Base-by-base conservation (phyloP, 768 basidiomycete species). In the Podaxis pistillaris region DNA sequence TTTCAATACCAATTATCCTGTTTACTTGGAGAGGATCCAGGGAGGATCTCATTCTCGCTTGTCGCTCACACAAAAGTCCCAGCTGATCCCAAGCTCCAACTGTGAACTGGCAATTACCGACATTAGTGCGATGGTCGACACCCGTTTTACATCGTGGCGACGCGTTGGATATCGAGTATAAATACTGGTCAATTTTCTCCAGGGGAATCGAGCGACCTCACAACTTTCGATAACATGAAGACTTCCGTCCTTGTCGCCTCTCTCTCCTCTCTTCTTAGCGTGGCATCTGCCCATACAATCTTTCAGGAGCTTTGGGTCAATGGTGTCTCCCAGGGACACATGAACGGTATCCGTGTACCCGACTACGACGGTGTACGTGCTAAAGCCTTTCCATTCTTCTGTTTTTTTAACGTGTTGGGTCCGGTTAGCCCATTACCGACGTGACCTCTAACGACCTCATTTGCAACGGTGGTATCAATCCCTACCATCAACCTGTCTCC, bases 271-370 rank as follows among this genome's bases (percentile, higher is more conserved):
- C 63, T 79, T 54, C 67, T 72, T 28, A 63, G 68, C 49, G 73
- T 76, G 13, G 78, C 69, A 49, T 77, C 74, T 24, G 84, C 78
- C 5, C 84, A 85, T 64, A 78, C 79, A 22, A 83, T 86, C 62
- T 83, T 85, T 70, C 83, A 84, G 79, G 75, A 83, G 70, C 62
- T 83, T 38, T 81, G 78, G 63, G 81, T 85, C 52, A 84, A 85
- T 65, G 83, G 83, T 17, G 82, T 78, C 66, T 58, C 68, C 61
- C 75, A 81, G 72, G 78, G 81, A 62, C 77, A 80, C 60, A 59
- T 74, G 50, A 72, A 63, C 17, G 78, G 80, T 19, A 81, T 82
- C 65, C 66, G 80, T 54, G 71, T 75, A 12, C 79, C 79, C 19
- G 73, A 74, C 55, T 83, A 81, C 63, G 80, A 83, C 62, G 81